Percentiles rank a stretch among this genome's conserved stretches.
Conservation (phyloP, 2,329 filamentous ascomycete species). For the Sarocladium brachiariae region DNA sequence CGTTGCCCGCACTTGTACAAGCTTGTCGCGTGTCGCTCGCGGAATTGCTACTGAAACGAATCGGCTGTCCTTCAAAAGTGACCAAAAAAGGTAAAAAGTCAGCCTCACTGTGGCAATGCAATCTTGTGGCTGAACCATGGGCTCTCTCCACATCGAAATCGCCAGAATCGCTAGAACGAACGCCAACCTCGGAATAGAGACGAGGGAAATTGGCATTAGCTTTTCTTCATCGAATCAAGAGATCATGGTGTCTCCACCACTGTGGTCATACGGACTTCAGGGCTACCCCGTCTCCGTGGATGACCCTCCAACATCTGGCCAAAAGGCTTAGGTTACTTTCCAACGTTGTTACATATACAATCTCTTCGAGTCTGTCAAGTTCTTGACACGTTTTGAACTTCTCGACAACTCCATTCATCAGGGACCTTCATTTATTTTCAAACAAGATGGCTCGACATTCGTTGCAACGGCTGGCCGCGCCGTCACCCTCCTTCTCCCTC, state of each 20-base stretch:
- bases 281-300: background rate
- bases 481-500: constrained; percentile 57
- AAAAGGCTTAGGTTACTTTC: too few species aligned
- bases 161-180: background rate
- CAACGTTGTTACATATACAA: too few species aligned
- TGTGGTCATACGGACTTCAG: background rate
- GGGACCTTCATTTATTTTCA: too few species aligned
- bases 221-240: background rate
- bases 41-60: too few species aligned
- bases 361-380: too few species aligned
- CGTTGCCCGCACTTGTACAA: too few species aligned
- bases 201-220: background rate
- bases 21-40: background rate
- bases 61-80: too few species aligned
- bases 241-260: background rate
- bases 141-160: background rate
- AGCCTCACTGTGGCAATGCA: background rate
- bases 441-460: constrained; percentile 50
- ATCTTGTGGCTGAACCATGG: background rate
- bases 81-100: background rate
- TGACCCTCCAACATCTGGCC: background rate
- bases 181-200: background rate
- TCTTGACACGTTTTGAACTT: too few species aligned
- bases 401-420: too few species aligned
- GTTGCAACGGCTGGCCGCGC: constrained; percentile 59